Percentiles rank a stretch among this genome's conserved stretches.
phyloP scores from a whole-genome alignment of 306 rosid species.

The Dicorynia guianensis region DNA sequence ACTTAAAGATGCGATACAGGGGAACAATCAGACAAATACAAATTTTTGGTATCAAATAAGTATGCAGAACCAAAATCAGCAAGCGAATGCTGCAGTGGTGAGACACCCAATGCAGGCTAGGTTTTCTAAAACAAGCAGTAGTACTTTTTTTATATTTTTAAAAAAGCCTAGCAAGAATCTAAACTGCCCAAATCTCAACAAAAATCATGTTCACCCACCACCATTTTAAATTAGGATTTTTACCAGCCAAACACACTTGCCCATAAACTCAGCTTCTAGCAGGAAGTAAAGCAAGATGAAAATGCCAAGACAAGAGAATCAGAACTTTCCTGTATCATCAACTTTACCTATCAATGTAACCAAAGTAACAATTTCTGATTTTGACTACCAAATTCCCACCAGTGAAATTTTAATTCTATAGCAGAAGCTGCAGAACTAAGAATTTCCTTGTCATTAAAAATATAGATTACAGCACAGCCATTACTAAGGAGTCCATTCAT shows the following conservation, averaged over 20 bases:
- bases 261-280: conserved; percentile 10
- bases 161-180: not conserved
- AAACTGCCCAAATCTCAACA: conserved; percentile 11
- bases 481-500: conserved; percentile 27
- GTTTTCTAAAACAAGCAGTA: not conserved
- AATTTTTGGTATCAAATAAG: not conserved
- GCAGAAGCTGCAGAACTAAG: not conserved
- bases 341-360: conserved; percentile 13
- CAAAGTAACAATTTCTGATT: conserved; percentile 1
- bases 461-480: not conserved
- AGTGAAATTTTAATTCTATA: not conserved
- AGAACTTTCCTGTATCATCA: not conserved
- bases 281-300: conserved; percentile 22
- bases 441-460: conserved; percentile 19
- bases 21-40: conserved; percentile 14
- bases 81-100: conserved; percentile 5
- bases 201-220: conserved; percentile 4
- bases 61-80: too few species aligned
- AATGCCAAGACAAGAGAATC: not conserved
- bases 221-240: not conserved
- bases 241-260: not conserved
- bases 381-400: not conserved
- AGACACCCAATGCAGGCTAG: conserved; percentile 13
- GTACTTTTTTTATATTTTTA: not conserved
- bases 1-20: conserved; percentile 9